Conservation (phyloP, 2,329 filamentous ascomycete species). For the Microdochium bolleyi region DNA sequence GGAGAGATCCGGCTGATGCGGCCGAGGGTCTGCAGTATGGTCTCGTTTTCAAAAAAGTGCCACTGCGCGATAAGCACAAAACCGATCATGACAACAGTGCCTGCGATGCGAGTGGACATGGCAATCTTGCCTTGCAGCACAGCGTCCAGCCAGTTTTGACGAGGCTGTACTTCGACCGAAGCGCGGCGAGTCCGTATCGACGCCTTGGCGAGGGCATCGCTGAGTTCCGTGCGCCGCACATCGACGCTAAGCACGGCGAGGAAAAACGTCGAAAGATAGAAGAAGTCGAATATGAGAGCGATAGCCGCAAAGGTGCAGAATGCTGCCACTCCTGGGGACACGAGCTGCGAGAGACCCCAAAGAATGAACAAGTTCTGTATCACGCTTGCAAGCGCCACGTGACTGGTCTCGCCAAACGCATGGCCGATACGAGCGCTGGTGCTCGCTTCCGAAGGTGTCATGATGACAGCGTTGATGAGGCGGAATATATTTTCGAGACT, state of each 20-base stretch:
- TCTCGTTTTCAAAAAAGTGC: slow-evolving; percentile 64
- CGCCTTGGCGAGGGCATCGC: slow-evolving; percentile 58
- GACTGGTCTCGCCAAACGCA: slow-evolving; percentile 66
- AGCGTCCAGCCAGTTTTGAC: slow-evolving; percentile 51
- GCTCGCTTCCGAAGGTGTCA: slow-evolving; percentile 60
- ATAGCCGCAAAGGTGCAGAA: slow-evolving; percentile 73
- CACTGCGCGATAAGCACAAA: slow-evolving; percentile 69
- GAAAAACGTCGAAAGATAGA: slow-evolving; percentile 75
- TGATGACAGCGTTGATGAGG: slow-evolving; percentile 68
- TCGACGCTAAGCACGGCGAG: slow-evolving; percentile 73
- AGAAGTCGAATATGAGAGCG: slow-evolving; percentile 68
- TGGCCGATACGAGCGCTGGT: slow-evolving; percentile 64
- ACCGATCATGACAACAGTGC: slow-evolving; percentile 63
- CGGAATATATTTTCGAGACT: slow-evolving; percentile 74
- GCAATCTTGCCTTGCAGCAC: slow-evolving; percentile 58
- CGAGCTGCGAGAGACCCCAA: slow-evolving; percentile 55
- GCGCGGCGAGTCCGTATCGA: slow-evolving; percentile 28
- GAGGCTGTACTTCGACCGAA: slow-evolving; percentile 14
- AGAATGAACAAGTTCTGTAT: slow-evolving; percentile 62
- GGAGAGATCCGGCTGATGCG: slow-evolving; percentile 22
- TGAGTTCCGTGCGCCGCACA: slow-evolving; percentile 66
- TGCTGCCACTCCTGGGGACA: slow-evolving; percentile 62
- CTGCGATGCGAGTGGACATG: slow-evolving; percentile 66
- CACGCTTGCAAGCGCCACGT: slow-evolving; percentile 60
- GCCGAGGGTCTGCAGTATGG: slow-evolving; percentile 25